Conservation (phyloP, 108 stramenopile genomes). For the Pseudonitzschia delicatissima region DNA sequence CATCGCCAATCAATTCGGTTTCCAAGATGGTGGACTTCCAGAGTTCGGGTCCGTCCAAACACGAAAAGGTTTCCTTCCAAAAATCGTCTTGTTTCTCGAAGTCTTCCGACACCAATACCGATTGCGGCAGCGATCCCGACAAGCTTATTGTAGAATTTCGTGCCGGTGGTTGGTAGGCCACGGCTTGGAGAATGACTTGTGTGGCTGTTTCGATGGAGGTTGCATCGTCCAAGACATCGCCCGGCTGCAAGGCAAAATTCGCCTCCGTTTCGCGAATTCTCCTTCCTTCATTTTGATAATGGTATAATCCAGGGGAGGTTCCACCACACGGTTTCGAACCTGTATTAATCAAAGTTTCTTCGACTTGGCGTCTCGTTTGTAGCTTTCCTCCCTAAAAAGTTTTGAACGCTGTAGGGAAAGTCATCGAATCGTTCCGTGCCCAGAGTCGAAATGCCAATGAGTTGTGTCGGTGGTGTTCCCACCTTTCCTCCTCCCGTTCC, state of each 20-base stretch:
- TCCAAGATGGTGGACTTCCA: conserved; percentile 34
- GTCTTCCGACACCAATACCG: conserved; percentile 1
- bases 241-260: conserved; percentile 45
- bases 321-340: conserved; percentile 40
- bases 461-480: conserved; percentile 70
- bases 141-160: conserved; percentile 40
- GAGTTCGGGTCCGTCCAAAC: conserved; percentile 76
- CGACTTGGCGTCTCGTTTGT: conserved; percentile 69
- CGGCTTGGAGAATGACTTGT: conserved; percentile 33
- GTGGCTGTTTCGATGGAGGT: conserved; percentile 33
- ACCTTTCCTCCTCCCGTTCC: conserved; percentile 35
- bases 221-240: conserved; percentile 54
- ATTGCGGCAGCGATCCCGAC: conserved; percentile 19
- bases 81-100: conserved; percentile 25
- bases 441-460: conserved; percentile 62
- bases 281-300: conserved; percentile 76
- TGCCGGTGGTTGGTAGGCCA: conserved; percentile 45
- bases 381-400: conserved; percentile 73
- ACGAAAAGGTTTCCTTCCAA: conserved; percentile 72
- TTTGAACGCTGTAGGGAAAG: conserved; percentile 79
- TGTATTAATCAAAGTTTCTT: conserved; percentile 53
- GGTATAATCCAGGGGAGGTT: conserved; percentile 72
- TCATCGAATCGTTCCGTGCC: conserved; percentile 74
- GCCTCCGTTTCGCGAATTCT: conserved; percentile 4
- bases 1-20: conserved; percentile 1